Evolutionary conservation across 2,329 filamentous ascomycete genomes (phyloP), one percentile per base, ranked within the genome.

Genomic region (Cyclaneusma minus): DNA sequence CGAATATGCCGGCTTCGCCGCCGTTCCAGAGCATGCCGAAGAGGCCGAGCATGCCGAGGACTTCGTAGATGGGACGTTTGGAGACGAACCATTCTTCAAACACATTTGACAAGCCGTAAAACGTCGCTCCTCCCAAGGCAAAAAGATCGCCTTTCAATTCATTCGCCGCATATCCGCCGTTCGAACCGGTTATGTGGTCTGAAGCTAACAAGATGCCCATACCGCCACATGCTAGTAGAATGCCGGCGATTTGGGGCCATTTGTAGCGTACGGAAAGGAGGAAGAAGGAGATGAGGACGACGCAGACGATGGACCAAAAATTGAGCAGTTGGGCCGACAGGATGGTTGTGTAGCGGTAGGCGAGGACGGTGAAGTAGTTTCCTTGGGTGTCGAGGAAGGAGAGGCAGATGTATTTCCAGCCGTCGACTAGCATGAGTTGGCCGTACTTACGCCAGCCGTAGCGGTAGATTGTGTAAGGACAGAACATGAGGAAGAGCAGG

Each of bases 231-330:
- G 81, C 89, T 50, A 95, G 60, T 25, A 94, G 45, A 49, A 98
- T 95, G 29, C 89, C 89, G 16, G 68, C 40, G 42, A 93, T 70
- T 59, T 95, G 89, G 31, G 80, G 71, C 48, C 68, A 59, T 56
- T 84, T 82, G 64, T 98, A 98, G 43, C 89, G 80, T 22, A 98
- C 89, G 39, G 64, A 67, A 31, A 98, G 68, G 41, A 94, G 61
- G 36, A 74, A 38, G 55, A 92, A 85, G 15, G 83, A 93, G 37
- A 94, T 56, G 34, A 79, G 47, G 12, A 95, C 83, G 13, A 98
- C 89, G 35, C 87, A 74, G 26, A 92, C 81, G 39, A 98, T 95
- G 41, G 85, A 81, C 87, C 87, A 95, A 58, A 95, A 95, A 63
- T 94, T 94, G 56, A 98, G 83, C 27, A 98, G 67, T 61, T 95